A percentile compares a stretch with the other conserved stretches of the same genome.
phyloP scores from a whole-genome alignment of 2,329 filamentous ascomycete genomes.

The Fusarium sp. region DNA sequence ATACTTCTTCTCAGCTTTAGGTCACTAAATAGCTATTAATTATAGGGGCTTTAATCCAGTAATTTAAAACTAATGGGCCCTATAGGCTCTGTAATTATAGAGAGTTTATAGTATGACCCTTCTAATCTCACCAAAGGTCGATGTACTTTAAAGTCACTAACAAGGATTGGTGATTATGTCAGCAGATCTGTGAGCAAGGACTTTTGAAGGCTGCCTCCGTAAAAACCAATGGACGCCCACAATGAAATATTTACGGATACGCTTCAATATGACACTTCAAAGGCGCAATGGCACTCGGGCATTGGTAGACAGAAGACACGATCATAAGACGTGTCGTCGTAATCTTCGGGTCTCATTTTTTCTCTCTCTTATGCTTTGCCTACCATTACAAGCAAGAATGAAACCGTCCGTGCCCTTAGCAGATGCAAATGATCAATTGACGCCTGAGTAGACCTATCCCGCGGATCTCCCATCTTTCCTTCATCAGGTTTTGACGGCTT shows the following conservation, averaged over 20 bases:
- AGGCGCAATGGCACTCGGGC: conserved; percentile 1
- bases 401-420: conserved; percentile 57
- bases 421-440: conserved; percentile 61
- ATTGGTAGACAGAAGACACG: conserved; percentile 48
- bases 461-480: conserved; percentile 45
- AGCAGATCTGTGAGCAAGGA: no score
- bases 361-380: conserved; percentile 52
- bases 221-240: neutral
- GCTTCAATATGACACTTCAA: neutral
- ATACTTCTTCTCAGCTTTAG: no score
- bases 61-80: no score
- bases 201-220: no score
- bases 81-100: no score
- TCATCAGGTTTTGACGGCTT: conserved; percentile 42
- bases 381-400: conserved; percentile 57
- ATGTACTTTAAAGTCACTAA: no score
- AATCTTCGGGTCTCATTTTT: conserved; percentile 55
- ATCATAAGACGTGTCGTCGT: conserved; percentile 45
- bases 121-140: no score
- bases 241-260: neutral
- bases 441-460: conserved; percentile 56
- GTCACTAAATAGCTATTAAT: no score
- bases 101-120: no score
- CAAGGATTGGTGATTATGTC: no score
- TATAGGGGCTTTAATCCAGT: no score